Conservation (phyloP, 2,329 filamentous ascomycete genomes). For the Phaeosphaeriaceae sp. region DNA sequence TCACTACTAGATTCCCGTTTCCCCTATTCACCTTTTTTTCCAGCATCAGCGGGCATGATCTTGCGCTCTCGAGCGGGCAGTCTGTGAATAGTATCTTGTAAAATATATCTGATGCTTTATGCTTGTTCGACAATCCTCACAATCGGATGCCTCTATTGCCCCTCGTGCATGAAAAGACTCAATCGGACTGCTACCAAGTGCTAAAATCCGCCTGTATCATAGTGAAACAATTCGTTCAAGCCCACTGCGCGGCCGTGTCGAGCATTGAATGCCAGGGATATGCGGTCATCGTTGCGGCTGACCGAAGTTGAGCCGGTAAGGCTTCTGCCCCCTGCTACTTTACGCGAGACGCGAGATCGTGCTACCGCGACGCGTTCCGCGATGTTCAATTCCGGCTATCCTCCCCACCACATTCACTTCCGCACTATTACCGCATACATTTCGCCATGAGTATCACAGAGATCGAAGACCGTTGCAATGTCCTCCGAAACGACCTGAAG, state of each 20-base stretch:
- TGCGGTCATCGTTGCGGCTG: constrained; percentile 1
- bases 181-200: background rate
- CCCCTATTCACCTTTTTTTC: constrained; percentile 31
- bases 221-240: background rate
- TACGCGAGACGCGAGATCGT: constrained; percentile 10
- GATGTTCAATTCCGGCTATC: constrained; percentile 29
- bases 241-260: background rate
- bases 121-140: constrained; percentile 16
- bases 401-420: constrained; percentile 19
- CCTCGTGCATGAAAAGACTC: background rate
- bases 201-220: background rate
- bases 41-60: constrained; percentile 44
- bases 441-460: constrained; percentile 37
- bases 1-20: constrained; percentile 71
- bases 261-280: background rate
- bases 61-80: constrained; percentile 45
- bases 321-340: constrained; percentile 29
- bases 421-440: constrained; percentile 13
- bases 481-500: constrained; percentile 78
- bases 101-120: constrained; percentile 45
- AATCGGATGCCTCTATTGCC: background rate
- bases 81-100: constrained; percentile 52
- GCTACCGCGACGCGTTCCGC: constrained; percentile 36
- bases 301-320: constrained; percentile 22
- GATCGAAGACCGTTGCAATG: constrained; percentile 76